Conservation (phyloP, 345 rosid species). For the Gynandropsis gynandra region DNA sequence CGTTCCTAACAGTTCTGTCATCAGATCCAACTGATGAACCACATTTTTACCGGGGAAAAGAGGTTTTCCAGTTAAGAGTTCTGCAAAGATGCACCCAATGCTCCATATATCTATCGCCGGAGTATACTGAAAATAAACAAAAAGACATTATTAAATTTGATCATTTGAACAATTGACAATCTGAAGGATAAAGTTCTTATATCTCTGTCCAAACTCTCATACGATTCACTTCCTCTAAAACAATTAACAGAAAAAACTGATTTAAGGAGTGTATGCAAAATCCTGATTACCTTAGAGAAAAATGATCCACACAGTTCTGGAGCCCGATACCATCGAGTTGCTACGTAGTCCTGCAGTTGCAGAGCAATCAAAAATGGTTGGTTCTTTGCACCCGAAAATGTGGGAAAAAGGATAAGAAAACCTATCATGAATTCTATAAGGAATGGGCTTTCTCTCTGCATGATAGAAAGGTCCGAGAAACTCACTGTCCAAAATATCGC, state of each 20-base stretch:
- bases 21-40: conserved; percentile 88
- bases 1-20: conserved; percentile 91
- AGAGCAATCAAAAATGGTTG: background rate
- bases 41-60: conserved; percentile 97
- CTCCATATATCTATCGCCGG: conserved; percentile 98
- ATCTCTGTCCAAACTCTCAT: too few species aligned
- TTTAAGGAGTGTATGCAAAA: conserved; percentile 5
- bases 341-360: conserved; percentile 73
- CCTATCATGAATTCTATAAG: background rate
- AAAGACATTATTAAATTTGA: conserved; percentile 7
- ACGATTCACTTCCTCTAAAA: too few species aligned
- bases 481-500: conserved; percentile 93
- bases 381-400: background rate
- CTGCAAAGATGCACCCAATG: conserved; percentile 94
- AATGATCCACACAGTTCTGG: conserved; percentile 97
- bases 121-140: conserved; percentile 58
- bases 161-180: background rate
- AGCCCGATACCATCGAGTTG: conserved; percentile 95
- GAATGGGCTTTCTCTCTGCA: background rate
- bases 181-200: background rate
- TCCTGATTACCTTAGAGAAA: conserved; percentile 69
- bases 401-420: background rate
- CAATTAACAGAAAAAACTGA: too few species aligned
- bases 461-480: conserved; percentile 1
- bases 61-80: conserved; percentile 89